Conservation (phyloP, 331 rosid species). For the Phaseolus coccineus region DNA sequence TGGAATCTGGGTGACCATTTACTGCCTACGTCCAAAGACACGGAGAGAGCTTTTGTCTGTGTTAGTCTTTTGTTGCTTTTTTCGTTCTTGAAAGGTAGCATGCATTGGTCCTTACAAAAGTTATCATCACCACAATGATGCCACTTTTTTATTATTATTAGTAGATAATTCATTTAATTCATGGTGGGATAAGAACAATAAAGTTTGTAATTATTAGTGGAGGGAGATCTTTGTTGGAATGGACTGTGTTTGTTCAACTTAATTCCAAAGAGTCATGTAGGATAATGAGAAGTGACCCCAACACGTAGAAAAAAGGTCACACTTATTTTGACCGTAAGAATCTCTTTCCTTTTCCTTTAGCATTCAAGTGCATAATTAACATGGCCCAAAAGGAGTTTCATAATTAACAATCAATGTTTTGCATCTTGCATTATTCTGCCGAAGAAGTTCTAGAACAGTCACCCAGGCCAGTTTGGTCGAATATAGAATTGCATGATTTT, state of each 20-base stretch:
- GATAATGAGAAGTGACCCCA: constrained; percentile 37
- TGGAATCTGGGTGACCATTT: constrained; percentile 51
- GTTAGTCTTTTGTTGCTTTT: constrained; percentile 59
- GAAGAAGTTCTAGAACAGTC: constrained; percentile 57
- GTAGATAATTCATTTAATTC: too few species aligned
- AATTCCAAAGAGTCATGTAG: neutral
- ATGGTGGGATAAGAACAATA: constrained; percentile 20
- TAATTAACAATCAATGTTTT: constrained; percentile 30
- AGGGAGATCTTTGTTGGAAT: constrained; percentile 26
- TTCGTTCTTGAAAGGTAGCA: constrained; percentile 59
- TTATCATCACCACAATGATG: constrained; percentile 49
- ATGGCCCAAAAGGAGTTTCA: constrained; percentile 23
- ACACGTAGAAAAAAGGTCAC: constrained; percentile 38
- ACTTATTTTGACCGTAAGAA: constrained; percentile 60
- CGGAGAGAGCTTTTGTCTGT: constrained; percentile 45
- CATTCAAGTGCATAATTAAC: constrained; percentile 40
- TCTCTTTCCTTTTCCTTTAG: constrained; percentile 23
- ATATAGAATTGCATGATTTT: constrained; percentile 73
- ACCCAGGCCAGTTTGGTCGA: constrained; percentile 49
- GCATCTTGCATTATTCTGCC: constrained; percentile 38
- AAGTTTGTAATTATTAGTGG: constrained; percentile 44
- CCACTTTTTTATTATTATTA: constrained; percentile 39
- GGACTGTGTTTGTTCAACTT: constrained; percentile 17
- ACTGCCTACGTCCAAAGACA: constrained; percentile 52
- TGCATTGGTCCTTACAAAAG: constrained; percentile 73